A percentile compares a stretch with the other conserved stretches of the same genome.
These are phyloP conservation scores for Scutellaria baicalensis DNA, from an alignment of 257 asterid species.

Conservation along the genomic window DNA sequence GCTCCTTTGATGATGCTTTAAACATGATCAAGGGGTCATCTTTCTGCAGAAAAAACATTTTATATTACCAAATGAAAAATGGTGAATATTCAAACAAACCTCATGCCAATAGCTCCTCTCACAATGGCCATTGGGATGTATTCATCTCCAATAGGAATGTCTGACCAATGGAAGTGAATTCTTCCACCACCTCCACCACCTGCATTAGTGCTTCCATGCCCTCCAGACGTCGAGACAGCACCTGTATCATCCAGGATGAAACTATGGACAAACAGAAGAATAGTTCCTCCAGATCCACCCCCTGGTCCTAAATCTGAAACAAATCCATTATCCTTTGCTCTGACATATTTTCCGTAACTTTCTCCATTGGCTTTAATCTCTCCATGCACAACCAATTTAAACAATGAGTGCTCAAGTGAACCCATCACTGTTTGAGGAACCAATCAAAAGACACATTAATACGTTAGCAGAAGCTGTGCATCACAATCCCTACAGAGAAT, in stretches of 20 bases:
- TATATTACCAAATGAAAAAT: not conserved
- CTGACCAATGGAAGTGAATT: slow-evolving; percentile 90
- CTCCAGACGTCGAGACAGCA: slow-evolving; percentile 64
- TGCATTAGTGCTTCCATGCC: slow-evolving; percentile 71
- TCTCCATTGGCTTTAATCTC: slow-evolving; percentile 72
- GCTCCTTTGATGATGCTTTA: not conserved
- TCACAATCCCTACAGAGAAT: not conserved
- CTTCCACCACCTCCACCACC: slow-evolving; percentile 98
- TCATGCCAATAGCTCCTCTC: slow-evolving; percentile 47
- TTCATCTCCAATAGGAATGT: slow-evolving; percentile 60
- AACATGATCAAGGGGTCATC: not conserved
- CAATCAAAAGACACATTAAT: slow-evolving; percentile 1
- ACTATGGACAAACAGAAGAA: slow-evolving; percentile 68
- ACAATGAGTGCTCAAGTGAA: slow-evolving; percentile 64
- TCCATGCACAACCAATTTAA: slow-evolving; percentile 60
- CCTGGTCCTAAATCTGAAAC: slow-evolving; percentile 55
- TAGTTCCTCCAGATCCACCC: slow-evolving; percentile 94
- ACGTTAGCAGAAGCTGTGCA: not conserved
- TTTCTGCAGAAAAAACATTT: not conserved
- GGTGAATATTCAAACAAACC: slow-evolving; percentile 42
- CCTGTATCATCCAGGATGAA: slow-evolving; percentile 45
- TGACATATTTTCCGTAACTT: slow-evolving; percentile 43
- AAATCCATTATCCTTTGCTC: slow-evolving; percentile 28
- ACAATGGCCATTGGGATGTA: slow-evolving; percentile 61
- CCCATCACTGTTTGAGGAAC: slow-evolving; percentile 69